Base-by-base conservation (phyloP, 306 rosid genomes). In the Albizia julibrissin region DNA sequence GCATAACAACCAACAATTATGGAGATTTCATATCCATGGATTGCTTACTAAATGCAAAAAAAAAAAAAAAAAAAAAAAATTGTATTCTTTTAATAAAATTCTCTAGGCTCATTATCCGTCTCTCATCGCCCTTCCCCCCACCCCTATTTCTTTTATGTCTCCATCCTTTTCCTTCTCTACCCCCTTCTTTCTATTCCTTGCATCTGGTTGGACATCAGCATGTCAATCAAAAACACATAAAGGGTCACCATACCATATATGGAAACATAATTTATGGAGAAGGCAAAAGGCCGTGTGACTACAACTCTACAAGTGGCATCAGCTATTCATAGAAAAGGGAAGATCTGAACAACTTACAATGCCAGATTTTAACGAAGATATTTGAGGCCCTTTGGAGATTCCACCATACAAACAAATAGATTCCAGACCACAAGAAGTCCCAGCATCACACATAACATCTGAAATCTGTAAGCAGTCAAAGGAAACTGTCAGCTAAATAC, bases 321-420 rank as follows among this genome's bases (percentile, higher is more conserved):
- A 26, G 72, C 69, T 47, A 68, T 21, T 67, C 75, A 86, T 70
- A 67, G 77, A 22, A 69, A 69, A 69, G 56, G 52, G 47, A 80
- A 80, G 79, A 85, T 64, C 69, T 37, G 77, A 76, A 86, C 66
- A 82, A 84, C 99, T 87, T 90, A 95, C 98, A 81, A 93, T 79
- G 70, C 99, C 99, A 88, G 97, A 90, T 87, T 95, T 93, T 21
- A 95, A 85, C 44, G 91, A 40, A 70, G 94, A 79, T 80, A 93
- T 93, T 76, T 95, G 99, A 33, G 94, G 95, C 69, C 88, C 91
- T 88, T 93, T 95, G 74, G 97, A 89, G 68, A 97, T 91, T 87
- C 99, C 99, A 82, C 99, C 99, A 59, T 93, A 93, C 87, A 95
- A 77, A 84, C 98, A 91, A 76, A 94, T 78, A 65, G 97, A 86